Base-by-base conservation (phyloP, 2,329 filamentous ascomycete species). In the Tolypocladium sp. region DNA sequence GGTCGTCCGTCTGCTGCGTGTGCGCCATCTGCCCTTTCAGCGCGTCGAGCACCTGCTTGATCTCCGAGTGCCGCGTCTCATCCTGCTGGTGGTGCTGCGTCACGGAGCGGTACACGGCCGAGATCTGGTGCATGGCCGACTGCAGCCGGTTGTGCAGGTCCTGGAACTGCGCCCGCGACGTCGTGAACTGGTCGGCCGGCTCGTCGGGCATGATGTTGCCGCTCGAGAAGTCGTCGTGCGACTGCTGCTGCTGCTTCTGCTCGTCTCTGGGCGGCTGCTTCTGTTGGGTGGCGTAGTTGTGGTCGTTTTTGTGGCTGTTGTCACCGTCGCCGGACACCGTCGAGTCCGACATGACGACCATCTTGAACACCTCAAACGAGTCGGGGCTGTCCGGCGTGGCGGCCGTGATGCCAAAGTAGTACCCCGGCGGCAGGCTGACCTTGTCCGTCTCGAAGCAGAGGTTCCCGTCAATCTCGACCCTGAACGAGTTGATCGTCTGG, bases 281-380 rank as follows among this genome's bases (percentile, higher is more conserved):
- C 60, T 65, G 68, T 57, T 55, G 57, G 8, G 59, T 58, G n/a
- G 42, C n/a, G 42, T 57, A 44, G n/a, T 41, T 40, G 20, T 37
- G 35, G 25, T 57, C 60, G 25, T 57, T 61, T 55, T 62, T 62
- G 58, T 57, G 49, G 55, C 55, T 59, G 55, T 35, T 38, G 53
- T 60, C 59, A 35, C 41, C 58, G 55, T 61, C 64, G 57, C 59
- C 59, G n/a, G 57, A 64, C 61, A 62, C 57, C 40, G 62, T 68
- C 60, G 66, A 76, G 67, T 85, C 82, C 13, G 82, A 86, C 69
- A 87, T 84, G 57, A 94, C 84, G 41, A 89, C 81, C 70, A 97
- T 83, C 71, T 93, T 95, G 79, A 92, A 94, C 64, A 96, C 74
- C 74, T 99, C 94, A 68, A 97, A 96, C 6, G 91, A 96, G 75